Conservation (phyloP, 1,284 basidiomycete species). For the Tranzscheliella williamsii region DNA sequence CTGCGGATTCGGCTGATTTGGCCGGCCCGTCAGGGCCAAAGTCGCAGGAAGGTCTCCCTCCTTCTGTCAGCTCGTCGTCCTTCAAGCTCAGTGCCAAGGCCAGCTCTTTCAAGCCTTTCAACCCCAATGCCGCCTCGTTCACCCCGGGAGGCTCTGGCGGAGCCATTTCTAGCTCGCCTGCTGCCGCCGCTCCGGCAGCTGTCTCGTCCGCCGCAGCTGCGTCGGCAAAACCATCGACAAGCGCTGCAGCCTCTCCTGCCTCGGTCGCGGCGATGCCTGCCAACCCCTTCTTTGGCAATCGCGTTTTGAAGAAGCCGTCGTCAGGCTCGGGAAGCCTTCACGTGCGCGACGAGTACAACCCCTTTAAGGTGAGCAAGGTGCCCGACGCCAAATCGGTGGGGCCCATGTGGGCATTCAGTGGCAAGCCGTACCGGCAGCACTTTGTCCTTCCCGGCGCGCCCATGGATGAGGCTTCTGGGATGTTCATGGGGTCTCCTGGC, state of each 20-base stretch:
- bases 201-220: constrained; percentile 7
- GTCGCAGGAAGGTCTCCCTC: constrained; percentile 12
- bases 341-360: constrained; percentile 91
- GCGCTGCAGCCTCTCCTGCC: constrained; percentile 19
- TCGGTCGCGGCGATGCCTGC: constrained; percentile 56
- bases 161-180: constrained; percentile 5
- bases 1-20: background rate
- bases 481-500: constrained; percentile 17
- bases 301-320: constrained; percentile 72
- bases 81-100: constrained; percentile 83
- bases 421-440: constrained; percentile 79
- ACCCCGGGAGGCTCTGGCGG: constrained; percentile 60
- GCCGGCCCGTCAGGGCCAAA: constrained; percentile 8
- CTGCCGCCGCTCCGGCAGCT: constrained; percentile 11
- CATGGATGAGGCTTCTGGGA: constrained; percentile 22
- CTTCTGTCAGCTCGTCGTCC: constrained; percentile 62
- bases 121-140: constrained; percentile 64
- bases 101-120: constrained; percentile 71
- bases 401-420: constrained; percentile 81
- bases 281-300: constrained; percentile 86
- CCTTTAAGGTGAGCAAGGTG: constrained; percentile 83
- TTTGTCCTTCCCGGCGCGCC: constrained; percentile 62
- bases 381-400: constrained; percentile 73
- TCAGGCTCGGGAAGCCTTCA: constrained; percentile 66
- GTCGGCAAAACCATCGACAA: constrained; percentile 63